These are phyloP conservation scores for Coemansia reversa DNA, from an alignment of 192 early-diverging fungal species.

Conservation along the genomic window DNA sequence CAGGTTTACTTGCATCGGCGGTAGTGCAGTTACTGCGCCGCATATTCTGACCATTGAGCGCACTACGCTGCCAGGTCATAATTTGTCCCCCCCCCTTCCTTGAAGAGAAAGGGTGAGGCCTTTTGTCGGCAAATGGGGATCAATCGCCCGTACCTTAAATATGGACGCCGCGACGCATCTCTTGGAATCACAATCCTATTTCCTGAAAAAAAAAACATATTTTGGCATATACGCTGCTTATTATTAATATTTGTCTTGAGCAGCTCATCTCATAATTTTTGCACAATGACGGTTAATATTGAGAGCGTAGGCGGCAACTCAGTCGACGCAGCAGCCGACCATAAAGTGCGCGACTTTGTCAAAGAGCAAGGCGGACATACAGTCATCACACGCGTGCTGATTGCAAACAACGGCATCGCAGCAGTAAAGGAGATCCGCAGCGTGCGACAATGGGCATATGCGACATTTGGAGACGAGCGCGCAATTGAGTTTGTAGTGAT, in stretches of 20 bases:
- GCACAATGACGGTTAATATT: background rate
- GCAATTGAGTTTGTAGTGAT: conserved; percentile 97
- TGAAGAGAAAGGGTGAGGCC: background rate
- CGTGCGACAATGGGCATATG: conserved; percentile 97
- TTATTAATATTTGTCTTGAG: background rate
- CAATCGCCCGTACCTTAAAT: no score
- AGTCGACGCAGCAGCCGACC: conserved; percentile 62
- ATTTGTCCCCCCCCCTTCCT: background rate
- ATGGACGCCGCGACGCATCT: no score
- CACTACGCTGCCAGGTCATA: no score
- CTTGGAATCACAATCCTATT: background rate
- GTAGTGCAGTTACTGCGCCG: no score
- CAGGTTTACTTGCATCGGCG: background rate
- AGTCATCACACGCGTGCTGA: conserved; percentile 91
- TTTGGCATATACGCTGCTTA: background rate
- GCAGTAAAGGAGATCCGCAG: conserved; percentile 99
- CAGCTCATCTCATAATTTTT: background rate
- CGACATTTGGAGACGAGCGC: conserved; percentile 94
- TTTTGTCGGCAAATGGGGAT: no score
- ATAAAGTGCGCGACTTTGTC: conserved; percentile 73
- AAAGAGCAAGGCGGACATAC: conserved; percentile 76
- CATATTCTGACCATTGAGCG: no score
- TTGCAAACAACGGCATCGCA: conserved; percentile 99
- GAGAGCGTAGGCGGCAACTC: conserved; percentile 65
- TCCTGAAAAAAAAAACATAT: no score